Evolutionary conservation across 2,329 filamentous ascomycete genomes (phyloP).

Genomic region (Ophiostoma pallidulum): DNA sequence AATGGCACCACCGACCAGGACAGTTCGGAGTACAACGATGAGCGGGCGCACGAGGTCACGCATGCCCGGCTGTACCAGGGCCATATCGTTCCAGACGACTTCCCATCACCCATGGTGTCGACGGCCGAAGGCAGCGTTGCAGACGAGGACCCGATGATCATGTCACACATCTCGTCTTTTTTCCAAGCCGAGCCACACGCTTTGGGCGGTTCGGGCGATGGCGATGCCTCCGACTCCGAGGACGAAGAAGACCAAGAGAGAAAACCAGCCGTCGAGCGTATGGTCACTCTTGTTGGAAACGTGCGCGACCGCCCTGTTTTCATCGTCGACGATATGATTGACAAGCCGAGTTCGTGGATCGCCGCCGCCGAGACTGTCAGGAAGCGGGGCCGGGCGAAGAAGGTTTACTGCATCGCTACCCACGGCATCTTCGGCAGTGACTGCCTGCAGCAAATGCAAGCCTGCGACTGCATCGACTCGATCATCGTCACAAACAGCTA

Average conservation of each 20-base stretch:
- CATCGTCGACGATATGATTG: conserved; percentile 98
- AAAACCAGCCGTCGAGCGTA: conserved; percentile 75
- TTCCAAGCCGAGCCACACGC: conserved; percentile 61
- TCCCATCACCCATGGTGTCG: conserved; percentile 66
- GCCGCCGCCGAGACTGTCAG: conserved; percentile 94
- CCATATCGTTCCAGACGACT: conserved; percentile 91
- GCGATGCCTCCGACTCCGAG: conserved; percentile 74
- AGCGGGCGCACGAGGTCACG: conserved; percentile 79
- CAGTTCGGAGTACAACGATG: conserved; percentile 56
- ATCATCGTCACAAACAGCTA: conserved; percentile 98
- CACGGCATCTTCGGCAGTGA: conserved; percentile 91
- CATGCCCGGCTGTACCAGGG: conserved; percentile 86
- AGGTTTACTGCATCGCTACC: conserved; percentile 95
- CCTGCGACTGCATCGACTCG: conserved; percentile 84
- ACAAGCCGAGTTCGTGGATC: conserved; percentile 94
- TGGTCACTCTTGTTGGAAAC: conserved; percentile 94
- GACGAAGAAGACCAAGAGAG: conserved; percentile 64
- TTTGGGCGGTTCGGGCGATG: conserved; percentile 77
- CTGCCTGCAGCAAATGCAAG: conserved; percentile 79
- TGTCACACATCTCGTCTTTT: conserved; percentile 70
- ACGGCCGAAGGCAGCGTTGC: conserved; percentile 55
- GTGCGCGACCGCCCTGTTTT: conserved; percentile 82
- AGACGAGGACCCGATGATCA: conserved; percentile 73
- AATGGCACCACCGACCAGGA: too few relatives aligned
- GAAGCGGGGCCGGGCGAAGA: conserved; percentile 82